phyloP scores from a whole-genome alignment of 768 basidiomycete species.

The Kwoniella botswanensis region DNA sequence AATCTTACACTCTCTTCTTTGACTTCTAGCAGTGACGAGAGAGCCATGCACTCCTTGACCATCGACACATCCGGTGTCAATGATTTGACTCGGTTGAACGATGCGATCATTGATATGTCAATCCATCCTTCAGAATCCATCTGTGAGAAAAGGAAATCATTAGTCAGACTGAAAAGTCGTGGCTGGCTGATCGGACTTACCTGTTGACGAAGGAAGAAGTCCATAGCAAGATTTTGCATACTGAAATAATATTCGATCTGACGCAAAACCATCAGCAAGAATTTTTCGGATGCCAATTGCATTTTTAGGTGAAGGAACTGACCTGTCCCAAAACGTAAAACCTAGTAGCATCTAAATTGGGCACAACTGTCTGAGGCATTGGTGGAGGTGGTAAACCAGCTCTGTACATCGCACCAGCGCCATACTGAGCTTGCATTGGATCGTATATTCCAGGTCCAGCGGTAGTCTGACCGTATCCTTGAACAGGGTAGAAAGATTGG shows the following conservation, averaged over 20 bases:
- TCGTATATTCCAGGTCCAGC: conserved; percentile 25
- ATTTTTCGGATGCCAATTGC: too few relatives aligned
- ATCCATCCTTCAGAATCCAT: conserved; percentile 93
- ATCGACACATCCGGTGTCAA: conserved; percentile 66
- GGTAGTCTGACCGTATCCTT: conserved; percentile 13
- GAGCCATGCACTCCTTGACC: conserved; percentile 71
- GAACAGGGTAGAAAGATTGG: conserved; percentile 28
- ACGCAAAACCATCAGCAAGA: too few relatives aligned
- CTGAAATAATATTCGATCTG: conserved; percentile 91
- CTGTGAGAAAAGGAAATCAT: conserved; percentile 59
- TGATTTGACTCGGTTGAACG: conserved; percentile 80
- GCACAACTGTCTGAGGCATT: conserved; percentile 55
- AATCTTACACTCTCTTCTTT: conserved; percentile 69
- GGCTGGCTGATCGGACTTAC: conserved; percentile 62
- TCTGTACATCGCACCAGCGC: conserved; percentile 17
- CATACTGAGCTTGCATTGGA: conserved; percentile 31
- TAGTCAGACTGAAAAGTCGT: background rate
- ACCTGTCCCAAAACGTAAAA: conserved; percentile 70
- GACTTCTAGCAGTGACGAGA: conserved; percentile 76
- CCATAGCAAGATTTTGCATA: conserved; percentile 84
- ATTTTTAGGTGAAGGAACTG: conserved; percentile 9
- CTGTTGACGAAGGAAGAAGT: conserved; percentile 77
- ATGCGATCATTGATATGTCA: conserved; percentile 75
- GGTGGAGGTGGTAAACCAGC: conserved; percentile 51
- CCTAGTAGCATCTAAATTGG: conserved; percentile 66